Conservation (phyloP, 208 protist genomes). For the Eutreptiella sp. region DNA sequence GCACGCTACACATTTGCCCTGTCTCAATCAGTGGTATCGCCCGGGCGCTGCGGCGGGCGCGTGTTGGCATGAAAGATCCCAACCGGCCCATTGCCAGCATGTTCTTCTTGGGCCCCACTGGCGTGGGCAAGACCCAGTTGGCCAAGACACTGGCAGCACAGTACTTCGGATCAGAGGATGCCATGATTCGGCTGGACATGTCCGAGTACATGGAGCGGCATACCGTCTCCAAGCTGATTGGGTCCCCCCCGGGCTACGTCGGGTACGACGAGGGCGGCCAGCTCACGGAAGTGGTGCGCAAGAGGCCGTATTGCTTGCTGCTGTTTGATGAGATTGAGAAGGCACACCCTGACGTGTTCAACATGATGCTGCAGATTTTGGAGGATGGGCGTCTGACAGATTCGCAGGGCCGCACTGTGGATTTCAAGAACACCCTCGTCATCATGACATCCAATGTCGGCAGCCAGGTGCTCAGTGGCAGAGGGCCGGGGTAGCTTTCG, state of each 20-base stretch:
- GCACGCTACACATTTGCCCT: neutral
- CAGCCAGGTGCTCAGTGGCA: constrained; percentile 60
- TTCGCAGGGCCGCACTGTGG: constrained; percentile 86
- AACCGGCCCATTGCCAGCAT: constrained; percentile 88
- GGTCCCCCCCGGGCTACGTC: constrained; percentile 96
- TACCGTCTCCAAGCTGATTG: constrained; percentile 91
- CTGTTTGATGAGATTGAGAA: constrained; percentile 99
- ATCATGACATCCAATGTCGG: constrained; percentile 96
- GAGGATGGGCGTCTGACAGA: constrained; percentile 97
- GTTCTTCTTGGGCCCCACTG: constrained; percentile 92
- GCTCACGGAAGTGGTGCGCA: constrained; percentile 94
- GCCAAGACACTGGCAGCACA: constrained; percentile 87
- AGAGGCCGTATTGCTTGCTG: constrained; percentile 92
- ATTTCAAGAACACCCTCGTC: constrained; percentile 97
- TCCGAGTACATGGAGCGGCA: constrained; percentile 97
- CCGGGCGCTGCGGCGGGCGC: constrained; percentile 67
- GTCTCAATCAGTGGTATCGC: too few species aligned
- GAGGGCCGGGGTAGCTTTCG: constrained; percentile 30
- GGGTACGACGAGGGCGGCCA: constrained; percentile 97
- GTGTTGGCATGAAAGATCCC: constrained; percentile 77
- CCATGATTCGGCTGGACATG: constrained; percentile 97
- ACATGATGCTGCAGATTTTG: constrained; percentile 95
- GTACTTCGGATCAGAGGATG: constrained; percentile 92
- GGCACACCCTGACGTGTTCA: constrained; percentile 92
- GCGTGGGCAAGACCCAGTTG: constrained; percentile 92